These are phyloP conservation scores for Alternaria sp. DNA, from an alignment of 2,329 filamentous ascomycete species.

Conservation along the genomic window DNA sequence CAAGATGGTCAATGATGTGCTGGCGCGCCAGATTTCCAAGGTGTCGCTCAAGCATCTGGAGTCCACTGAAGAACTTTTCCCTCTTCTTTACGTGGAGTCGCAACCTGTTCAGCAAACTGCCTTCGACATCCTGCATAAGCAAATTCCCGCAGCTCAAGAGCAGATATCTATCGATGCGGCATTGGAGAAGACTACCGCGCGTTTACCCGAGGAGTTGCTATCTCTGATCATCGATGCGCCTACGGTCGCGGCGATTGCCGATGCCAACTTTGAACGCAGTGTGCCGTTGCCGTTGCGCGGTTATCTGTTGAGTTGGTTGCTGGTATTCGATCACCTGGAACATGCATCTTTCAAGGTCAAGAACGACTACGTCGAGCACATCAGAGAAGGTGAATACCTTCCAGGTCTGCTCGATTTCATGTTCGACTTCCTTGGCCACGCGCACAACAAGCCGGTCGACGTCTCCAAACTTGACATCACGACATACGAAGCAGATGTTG, in stretches of 20 bases:
- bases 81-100: slow-evolving; percentile 77
- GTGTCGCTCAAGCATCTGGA: slow-evolving; percentile 68
- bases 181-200: slow-evolving; percentile 73
- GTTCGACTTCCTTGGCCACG: slow-evolving; percentile 85
- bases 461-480: slow-evolving; percentile 73
- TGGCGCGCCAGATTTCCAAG: slow-evolving; percentile 72
- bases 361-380: slow-evolving; percentile 76
- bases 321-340: slow-evolving; percentile 85
- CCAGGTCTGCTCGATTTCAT: slow-evolving; percentile 75
- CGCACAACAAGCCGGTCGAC: slow-evolving; percentile 73
- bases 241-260: slow-evolving; percentile 69
- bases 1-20: slow-evolving; percentile 75
- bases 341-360: slow-evolving; percentile 82
- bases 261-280: slow-evolving; percentile 67
- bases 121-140: slow-evolving; percentile 78
- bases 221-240: slow-evolving; percentile 83
- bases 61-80: slow-evolving; percentile 73
- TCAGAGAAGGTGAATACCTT: slow-evolving; percentile 77
- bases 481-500: slow-evolving; percentile 65
- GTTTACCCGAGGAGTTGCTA: slow-evolving; percentile 81
- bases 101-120: slow-evolving; percentile 78
- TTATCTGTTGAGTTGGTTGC: slow-evolving; percentile 87
- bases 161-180: slow-evolving; percentile 79
- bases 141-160: slow-evolving; percentile 80
- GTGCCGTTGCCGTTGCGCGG: slow-evolving; percentile 75